A percentile compares a stretch with the other conserved stretches of the same genome.
phyloP scores from a whole-genome alignment of 2,329 filamentous ascomycete genomes.

The Penicillium brevicompactum region DNA sequence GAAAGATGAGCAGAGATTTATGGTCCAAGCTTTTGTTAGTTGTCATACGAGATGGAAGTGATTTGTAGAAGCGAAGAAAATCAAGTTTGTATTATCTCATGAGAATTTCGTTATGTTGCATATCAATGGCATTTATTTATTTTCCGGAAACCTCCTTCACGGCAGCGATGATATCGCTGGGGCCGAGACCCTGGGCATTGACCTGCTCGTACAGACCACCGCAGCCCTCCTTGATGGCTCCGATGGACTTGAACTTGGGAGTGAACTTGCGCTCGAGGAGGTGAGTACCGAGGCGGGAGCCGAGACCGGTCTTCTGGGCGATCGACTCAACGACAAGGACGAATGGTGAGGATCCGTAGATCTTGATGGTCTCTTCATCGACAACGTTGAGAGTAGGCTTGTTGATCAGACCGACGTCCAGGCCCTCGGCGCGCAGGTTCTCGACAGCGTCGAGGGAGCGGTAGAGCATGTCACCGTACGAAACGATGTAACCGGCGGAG shows the following conservation, averaged over 20 bases:
- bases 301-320: constrained; percentile 44
- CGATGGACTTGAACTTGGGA: constrained; percentile 41
- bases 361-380: constrained; percentile 41
- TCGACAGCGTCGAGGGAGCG: constrained; percentile 44
- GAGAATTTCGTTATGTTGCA: constrained; percentile 2
- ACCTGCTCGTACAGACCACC: constrained; percentile 44
- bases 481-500: constrained; percentile 40
- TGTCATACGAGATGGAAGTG: background rate
- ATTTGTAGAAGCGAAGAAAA: background rate
- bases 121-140: constrained; percentile 3
- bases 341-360: constrained; percentile 40
- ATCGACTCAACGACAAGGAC: constrained; percentile 43
- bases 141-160: constrained; percentile 30
- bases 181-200: constrained; percentile 41
- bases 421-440: constrained; percentile 36
- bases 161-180: constrained; percentile 35
- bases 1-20: background rate
- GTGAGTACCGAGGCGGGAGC: constrained; percentile 39
- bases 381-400: constrained; percentile 44
- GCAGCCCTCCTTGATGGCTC: constrained; percentile 41
- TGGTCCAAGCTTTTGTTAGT: background rate
- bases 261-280: constrained; percentile 40
- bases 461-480: constrained; percentile 46
- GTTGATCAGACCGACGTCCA: constrained; percentile 43
- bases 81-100: background rate